Evolutionary conservation across 2,329 filamentous ascomycete genomes (phyloP), one percentile per base, ranked within the genome.

Genomic region (Paecilomyces formosus): DNA sequence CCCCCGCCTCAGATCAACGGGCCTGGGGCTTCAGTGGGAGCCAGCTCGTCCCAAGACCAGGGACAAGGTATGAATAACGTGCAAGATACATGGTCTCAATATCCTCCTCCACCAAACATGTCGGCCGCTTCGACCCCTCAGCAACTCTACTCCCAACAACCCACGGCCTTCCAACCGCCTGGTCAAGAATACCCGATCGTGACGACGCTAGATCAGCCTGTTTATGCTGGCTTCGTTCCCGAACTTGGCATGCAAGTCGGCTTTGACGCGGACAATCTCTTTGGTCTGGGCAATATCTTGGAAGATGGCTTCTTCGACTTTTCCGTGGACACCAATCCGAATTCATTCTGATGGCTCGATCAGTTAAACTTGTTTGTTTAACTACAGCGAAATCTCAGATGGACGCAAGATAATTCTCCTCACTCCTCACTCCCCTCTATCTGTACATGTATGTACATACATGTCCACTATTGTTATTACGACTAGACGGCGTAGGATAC

Each of bases 231-330:
- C 11, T 64, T 72, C 54, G 55, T 64, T 0, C 64, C 67, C 0
- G 70, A 70, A 8, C 39, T 72, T 8, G 68, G 63, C 0, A 61
- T 68, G 53, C 66, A 67, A 45, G 63, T 67, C 2, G 61, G 61
- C 1, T 66, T 70, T 31, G 65, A 69, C 31, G 61, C 71, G 12
- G 66, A 71, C 54, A 66, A 68, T 54, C 56, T 74, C 35, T 66
- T 68, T 45, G 64, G 64, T 3, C 54, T 75, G 59, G 71, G 66
- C 2, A 68, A 59, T 54, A 68, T 74, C 63, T 56, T 74, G 35
- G 71, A 69, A 1, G 72, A 73, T 22, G 70, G 69, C 12, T 56
- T 74, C 26, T 68, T 74, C 50, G 53, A 57, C 50, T 53, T 61
- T 22, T 57, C 61, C 21, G 35, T 58, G 39, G 58, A 62, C 31